Percentiles rank a stretch among this genome's conserved stretches.
Conservation (phyloP, 331 rosid species). For the Pyrus hybrid region DNA sequence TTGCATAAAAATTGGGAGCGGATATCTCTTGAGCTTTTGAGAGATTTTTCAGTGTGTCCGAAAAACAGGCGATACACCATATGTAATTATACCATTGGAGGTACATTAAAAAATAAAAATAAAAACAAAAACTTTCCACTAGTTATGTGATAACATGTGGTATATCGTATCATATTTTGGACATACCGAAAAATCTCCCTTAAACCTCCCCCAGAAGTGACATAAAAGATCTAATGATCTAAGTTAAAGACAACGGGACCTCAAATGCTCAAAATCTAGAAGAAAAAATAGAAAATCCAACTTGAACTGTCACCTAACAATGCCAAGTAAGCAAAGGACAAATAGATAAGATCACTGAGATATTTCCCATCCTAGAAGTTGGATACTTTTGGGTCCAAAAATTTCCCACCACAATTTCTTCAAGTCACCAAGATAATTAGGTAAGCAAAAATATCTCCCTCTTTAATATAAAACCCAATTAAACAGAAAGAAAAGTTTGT, state of each 20-base stretch:
- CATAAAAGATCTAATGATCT: not conserved
- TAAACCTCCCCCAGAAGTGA: too few relatives aligned
- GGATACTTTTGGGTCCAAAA: not conserved
- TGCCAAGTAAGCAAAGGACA: not conserved
- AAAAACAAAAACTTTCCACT: too few relatives aligned
- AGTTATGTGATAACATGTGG: too few relatives aligned
- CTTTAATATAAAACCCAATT: not conserved
- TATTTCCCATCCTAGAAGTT: slow-evolving; percentile 7
- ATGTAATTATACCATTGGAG: too few relatives aligned
- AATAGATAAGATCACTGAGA: slow-evolving; percentile 8
- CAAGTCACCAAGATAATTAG: not conserved
- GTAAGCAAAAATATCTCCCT: slow-evolving; percentile 5
- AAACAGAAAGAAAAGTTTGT: not conserved
- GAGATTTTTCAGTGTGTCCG: too few relatives aligned
- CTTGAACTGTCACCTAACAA: not conserved
- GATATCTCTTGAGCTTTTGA: rapidly evolving
- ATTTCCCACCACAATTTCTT: not conserved
- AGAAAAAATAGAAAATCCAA: not conserved
- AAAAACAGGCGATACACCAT: rapidly evolving
- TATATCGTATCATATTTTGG: too few relatives aligned
- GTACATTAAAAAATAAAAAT: too few relatives aligned
- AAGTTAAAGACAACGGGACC: not conserved
- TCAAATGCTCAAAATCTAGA: not conserved
- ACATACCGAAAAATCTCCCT: too few relatives aligned
- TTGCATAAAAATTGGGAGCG: not conserved